A percentile compares a stretch with the other conserved stretches of the same genome.
These are phyloP conservation scores for Talaromyces nanjingensis DNA, from an alignment of 495 filamentous ascomycete species.

Conservation along the genomic window DNA sequence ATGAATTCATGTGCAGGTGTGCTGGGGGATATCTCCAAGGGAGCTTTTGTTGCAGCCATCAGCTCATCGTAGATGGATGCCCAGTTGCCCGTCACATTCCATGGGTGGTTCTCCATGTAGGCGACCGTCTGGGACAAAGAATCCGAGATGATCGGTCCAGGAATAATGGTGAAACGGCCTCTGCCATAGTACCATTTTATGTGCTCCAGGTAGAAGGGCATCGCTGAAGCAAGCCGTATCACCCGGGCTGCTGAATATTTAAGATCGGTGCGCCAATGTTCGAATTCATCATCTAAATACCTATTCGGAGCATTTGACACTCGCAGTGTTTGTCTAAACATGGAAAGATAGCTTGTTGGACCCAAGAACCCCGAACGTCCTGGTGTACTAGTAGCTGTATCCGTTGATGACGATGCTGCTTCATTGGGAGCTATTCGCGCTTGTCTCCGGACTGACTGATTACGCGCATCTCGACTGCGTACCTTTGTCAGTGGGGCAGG, in stretches of 20 bases:
- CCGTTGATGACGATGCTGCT: neutral
- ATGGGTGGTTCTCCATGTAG: neutral
- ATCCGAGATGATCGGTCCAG: neutral
- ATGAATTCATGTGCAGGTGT: neutral
- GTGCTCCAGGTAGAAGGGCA: neutral
- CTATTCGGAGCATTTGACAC: neutral
- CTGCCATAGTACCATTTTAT: neutral
- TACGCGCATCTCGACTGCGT: neutral
- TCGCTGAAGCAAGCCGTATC: neutral
- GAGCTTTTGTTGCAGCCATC: neutral
- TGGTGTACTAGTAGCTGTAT: neutral
- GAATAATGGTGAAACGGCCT: neutral
- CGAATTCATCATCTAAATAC: neutral
- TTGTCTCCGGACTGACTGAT: neutral
- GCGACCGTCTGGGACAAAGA: neutral
- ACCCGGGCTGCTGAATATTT: neutral
- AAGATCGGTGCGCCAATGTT: neutral
- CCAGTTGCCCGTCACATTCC: neutral
- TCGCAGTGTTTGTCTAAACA: neutral
- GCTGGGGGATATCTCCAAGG: neutral
- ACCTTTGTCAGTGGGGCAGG: neutral
- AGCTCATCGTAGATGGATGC: neutral
- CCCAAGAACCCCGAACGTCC: neutral
- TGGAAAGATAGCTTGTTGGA: neutral
- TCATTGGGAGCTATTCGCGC: neutral